Evolutionary conservation across 208 protist genomes (phyloP).

Genomic region (Phytomonas sp.): DNA sequence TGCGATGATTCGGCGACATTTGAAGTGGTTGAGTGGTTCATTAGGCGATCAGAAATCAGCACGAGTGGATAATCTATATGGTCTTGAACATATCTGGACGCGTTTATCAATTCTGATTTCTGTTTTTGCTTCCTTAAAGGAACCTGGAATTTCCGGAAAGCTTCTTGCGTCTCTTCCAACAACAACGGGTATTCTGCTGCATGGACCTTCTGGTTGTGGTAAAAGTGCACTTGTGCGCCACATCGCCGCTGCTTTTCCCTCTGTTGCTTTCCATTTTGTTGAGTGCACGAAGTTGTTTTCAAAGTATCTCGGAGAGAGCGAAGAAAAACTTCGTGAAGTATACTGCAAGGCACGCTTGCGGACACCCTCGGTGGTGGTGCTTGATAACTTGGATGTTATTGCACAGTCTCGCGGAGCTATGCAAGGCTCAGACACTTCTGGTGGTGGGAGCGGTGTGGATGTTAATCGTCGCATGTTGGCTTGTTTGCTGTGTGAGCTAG

Average conservation of each 20-base stretch:
- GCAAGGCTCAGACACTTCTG: constrained; percentile 3
- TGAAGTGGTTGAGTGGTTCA: not conserved
- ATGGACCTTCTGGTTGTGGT: constrained; percentile 76
- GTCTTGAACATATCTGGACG: constrained; percentile 25
- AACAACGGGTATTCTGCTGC: constrained; percentile 74
- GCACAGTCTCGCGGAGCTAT: constrained; percentile 50
- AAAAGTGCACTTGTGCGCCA: constrained; percentile 57
- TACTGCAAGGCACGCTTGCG: constrained; percentile 50
- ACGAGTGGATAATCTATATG: constrained; percentile 26
- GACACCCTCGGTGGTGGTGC: constrained; percentile 72
- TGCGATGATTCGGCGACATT: not conserved
- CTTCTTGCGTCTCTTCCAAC: constrained; percentile 26
- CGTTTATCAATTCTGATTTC: constrained; percentile 33
- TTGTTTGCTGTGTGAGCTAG: constrained; percentile 95
- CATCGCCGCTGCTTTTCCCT: constrained; percentile 26
- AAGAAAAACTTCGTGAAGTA: constrained; percentile 69
- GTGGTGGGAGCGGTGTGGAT: constrained; percentile 21
- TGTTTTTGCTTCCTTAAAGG: constrained; percentile 19
- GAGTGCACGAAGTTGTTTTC: constrained; percentile 75
- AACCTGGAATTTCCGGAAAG: constrained; percentile 10
- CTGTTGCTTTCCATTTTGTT: constrained; percentile 49
- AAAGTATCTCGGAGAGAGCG: constrained; percentile 87
- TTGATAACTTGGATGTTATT: constrained; percentile 82
- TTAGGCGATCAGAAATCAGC: not conserved
- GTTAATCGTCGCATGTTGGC: constrained; percentile 88